Evolutionary conservation across 768 basidiomycete genomes (phyloP).

Genomic region (Lactarius akahatsu): DNA sequence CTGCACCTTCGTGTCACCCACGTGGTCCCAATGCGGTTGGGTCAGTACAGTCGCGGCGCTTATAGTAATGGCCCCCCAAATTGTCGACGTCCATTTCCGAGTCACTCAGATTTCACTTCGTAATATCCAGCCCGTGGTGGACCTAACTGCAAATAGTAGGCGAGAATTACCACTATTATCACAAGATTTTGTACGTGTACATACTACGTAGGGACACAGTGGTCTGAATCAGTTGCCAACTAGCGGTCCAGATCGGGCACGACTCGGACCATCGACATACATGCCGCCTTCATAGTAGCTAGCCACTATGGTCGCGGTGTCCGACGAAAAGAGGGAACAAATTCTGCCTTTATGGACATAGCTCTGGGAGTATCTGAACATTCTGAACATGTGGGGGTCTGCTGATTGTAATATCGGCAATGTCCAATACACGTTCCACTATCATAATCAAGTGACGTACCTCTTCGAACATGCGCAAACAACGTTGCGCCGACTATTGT

Average conservation of each 20-base stretch:
- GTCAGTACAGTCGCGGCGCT: neutral
- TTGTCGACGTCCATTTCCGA: neutral
- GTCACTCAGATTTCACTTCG: neutral
- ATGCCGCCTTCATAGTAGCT: neutral
- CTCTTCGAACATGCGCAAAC: neutral
- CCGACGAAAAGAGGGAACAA: neutral
- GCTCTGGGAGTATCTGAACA: neutral
- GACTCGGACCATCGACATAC: no score
- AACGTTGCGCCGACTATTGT: neutral
- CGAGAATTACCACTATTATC: neutral
- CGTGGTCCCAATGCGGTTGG: neutral
- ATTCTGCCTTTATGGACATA: neutral
- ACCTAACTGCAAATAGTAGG: neutral
- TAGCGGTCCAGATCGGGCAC: neutral
- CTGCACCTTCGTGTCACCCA: neutral
- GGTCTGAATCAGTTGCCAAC: neutral
- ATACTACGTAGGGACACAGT: neutral
- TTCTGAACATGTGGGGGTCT: neutral
- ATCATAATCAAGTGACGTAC: neutral
- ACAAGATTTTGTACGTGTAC: neutral
- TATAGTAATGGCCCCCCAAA: neutral
- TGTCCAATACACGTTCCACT: neutral
- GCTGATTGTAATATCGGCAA: slow-evolving; percentile 4
- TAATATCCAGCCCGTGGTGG: neutral
- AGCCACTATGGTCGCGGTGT: neutral